These are phyloP conservation scores for Penicillium capsulatum DNA, from an alignment of 2,329 filamentous ascomycete species.

Conservation along the genomic window DNA sequence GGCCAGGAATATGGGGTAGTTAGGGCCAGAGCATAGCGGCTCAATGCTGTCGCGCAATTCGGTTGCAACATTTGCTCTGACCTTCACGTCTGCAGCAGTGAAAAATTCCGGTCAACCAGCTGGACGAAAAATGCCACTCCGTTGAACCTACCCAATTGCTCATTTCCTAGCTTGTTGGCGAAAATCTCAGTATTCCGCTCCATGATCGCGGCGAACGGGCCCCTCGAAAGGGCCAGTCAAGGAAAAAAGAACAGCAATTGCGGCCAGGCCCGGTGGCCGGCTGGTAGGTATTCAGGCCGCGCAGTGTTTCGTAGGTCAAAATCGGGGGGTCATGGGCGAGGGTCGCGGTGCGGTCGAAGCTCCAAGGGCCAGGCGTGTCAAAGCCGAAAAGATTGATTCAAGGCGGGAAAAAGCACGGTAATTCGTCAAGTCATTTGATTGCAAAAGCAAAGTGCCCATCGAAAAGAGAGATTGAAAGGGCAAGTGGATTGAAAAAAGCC, in stretches of 20 bases:
- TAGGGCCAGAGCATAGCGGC: conserved; percentile 68
- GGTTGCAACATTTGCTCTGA: conserved; percentile 75
- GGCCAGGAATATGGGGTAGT: conserved; percentile 76
- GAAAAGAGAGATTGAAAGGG: conserved; percentile 14
- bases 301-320: conserved; percentile 18
- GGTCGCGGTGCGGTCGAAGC: conserved; percentile 20
- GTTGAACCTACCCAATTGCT: conserved; percentile 43
- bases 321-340: conserved; percentile 30
- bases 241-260: conserved; percentile 20
- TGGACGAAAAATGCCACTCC: neutral
- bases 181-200: conserved; percentile 49
- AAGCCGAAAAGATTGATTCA: conserved; percentile 27
- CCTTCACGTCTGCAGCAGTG: conserved; percentile 63
- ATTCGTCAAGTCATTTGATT: conserved; percentile 34
- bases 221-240: conserved; percentile 23
- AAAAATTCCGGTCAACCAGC: conserved; percentile 6
- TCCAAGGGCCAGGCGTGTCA: conserved; percentile 21
- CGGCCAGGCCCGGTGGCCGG: conserved; percentile 41
- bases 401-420: conserved; percentile 16
- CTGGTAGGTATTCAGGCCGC: conserved; percentile 28
- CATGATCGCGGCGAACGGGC: conserved; percentile 34
- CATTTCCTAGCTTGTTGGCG: conserved; percentile 47
- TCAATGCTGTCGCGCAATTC: conserved; percentile 90
- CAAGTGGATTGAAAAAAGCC: conserved; percentile 12
- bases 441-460: conserved; percentile 11